A percentile compares a stretch with the other conserved stretches of the same genome.
These are phyloP conservation scores for Nicotiana attenuata DNA, from an alignment of 257 asterid species.

Conservation along the genomic window DNA sequence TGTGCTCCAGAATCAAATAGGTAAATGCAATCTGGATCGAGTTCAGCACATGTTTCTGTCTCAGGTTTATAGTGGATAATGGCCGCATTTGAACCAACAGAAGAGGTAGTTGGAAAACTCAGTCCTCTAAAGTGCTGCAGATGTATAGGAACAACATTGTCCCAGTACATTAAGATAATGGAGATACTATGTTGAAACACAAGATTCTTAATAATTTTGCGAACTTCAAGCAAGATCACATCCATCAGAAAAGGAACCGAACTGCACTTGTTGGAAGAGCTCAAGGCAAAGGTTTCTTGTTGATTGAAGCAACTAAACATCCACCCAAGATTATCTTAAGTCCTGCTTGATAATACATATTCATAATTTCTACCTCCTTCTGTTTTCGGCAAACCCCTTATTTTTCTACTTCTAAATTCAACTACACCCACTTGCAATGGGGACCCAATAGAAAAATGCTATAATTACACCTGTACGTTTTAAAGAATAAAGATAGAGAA, in stretches of 20 bases:
- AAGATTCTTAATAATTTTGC: background rate
- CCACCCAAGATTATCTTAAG: background rate
- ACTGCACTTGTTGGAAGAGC: background rate
- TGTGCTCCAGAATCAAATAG: constrained; percentile 97
- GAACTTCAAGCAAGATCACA: background rate
- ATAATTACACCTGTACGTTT: background rate
- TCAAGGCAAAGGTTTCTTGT: background rate
- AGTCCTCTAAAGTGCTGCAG: constrained; percentile 79
- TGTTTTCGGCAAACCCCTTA: background rate
- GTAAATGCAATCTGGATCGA: constrained; percentile 75
- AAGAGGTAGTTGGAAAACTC: constrained; percentile 96
- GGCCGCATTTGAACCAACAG: constrained; percentile 95
- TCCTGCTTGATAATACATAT: background rate
- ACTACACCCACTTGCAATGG: background rate
- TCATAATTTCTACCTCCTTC: background rate
- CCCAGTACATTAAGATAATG: constrained; percentile 9
- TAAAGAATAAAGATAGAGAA: background rate
- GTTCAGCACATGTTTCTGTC: constrained; percentile 78
- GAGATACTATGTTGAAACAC: background rate
- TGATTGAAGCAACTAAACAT: background rate
- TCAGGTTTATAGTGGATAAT: constrained; percentile 79
- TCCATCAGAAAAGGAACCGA: background rate
- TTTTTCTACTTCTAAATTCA: background rate
- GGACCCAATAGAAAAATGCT: background rate
- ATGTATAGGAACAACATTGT: constrained; percentile 2